Base-by-base conservation (phyloP, 1,284 basidiomycete genomes). In the Marasmius tenuissimus region DNA sequence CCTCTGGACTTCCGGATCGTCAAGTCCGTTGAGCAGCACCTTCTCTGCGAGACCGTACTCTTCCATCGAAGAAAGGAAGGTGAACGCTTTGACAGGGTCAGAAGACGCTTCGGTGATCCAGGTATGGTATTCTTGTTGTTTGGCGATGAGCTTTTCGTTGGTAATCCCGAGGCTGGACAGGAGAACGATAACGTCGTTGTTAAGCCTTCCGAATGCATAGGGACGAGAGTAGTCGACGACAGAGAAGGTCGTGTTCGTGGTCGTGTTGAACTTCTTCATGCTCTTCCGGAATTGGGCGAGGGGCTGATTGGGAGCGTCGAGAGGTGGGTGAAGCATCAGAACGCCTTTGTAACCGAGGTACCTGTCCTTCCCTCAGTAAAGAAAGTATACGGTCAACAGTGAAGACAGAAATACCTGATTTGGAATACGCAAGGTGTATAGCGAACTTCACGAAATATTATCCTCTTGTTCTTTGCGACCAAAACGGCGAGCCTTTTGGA, bases 331-430 rank as follows among this genome's bases (percentile, higher is more conserved):
- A 7, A 87, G 73, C 85, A 87, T 86, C 18, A 88, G 71, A 4
- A 88, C 87, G 11, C 86, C 86, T 73, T 87, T 88, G 66, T 86
- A 86, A 7, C 85, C 85, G 20, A 81, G 72, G 65, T 86, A 88
- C 63, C 85, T 84, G 8, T 14, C 58, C 37, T 12, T n/a, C 34
- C 20, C 38, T 65, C 14, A 61, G 42, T 54, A 9, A 54, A 42
- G 54, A 18, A 3, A 35, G 34, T 7, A 14, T 37, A 33, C 22
- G 22, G 9, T 53, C 14, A 34, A 33, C 6, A 22, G 16, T 39
- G 16, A 9, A 33, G 9, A 12, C 18, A 34, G 20, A 50, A 52
- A 34, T 40, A 87, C 86, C 87, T 75, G 58, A 88, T 87, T 65
- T 89, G 87, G 65, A 81, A 83, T 1, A 89, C 83, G 38, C 76